phyloP scores from a whole-genome alignment of 805 yeast species.

The Maudiozyma bulderi region DNA sequence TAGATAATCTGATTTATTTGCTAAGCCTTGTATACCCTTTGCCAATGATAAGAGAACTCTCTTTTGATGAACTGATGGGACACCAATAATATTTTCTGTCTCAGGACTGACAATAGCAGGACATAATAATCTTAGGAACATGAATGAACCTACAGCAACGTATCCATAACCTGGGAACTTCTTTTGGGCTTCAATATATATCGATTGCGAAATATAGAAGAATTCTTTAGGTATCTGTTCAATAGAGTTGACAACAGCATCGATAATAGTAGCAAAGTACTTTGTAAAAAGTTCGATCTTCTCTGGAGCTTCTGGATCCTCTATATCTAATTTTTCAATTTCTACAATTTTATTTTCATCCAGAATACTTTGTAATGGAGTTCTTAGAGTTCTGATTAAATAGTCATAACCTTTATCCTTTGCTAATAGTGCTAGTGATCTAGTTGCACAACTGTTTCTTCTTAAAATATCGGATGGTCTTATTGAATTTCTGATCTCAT shows the following conservation, averaged over 20 bases:
- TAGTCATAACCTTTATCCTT: conserved; percentile 56
- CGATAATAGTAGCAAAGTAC: conserved; percentile 48
- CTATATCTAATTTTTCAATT: conserved; percentile 42
- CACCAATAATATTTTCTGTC: conserved; percentile 31
- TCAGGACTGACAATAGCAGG: conserved; percentile 91
- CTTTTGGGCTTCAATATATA: conserved; percentile 45
- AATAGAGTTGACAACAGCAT: conserved; percentile 47
- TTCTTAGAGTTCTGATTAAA: conserved; percentile 42
- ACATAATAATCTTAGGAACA: conserved; percentile 70
- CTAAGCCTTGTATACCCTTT: conserved; percentile 75
- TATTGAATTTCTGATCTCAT: conserved; percentile 52
- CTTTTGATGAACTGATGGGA: conserved; percentile 36
- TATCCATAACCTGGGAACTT: conserved; percentile 59
- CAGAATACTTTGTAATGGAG: conserved; percentile 46
- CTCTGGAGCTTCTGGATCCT: conserved; percentile 32
- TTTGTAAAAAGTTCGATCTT: conserved; percentile 42
- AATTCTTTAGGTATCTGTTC: conserved; percentile 61
- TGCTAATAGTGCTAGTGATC: conserved; percentile 63
- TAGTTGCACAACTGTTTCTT: conserved; percentile 74
- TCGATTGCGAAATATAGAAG: conserved; percentile 58
- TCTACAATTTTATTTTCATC: conserved; percentile 48
- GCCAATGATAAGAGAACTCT: conserved; percentile 72
- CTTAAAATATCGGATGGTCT: conserved; percentile 67
- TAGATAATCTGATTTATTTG: conserved; percentile 63
- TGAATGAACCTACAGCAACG: conserved; percentile 75